Conservation (phyloP, 331 rosid species). For the Cydonia oblonga region DNA sequence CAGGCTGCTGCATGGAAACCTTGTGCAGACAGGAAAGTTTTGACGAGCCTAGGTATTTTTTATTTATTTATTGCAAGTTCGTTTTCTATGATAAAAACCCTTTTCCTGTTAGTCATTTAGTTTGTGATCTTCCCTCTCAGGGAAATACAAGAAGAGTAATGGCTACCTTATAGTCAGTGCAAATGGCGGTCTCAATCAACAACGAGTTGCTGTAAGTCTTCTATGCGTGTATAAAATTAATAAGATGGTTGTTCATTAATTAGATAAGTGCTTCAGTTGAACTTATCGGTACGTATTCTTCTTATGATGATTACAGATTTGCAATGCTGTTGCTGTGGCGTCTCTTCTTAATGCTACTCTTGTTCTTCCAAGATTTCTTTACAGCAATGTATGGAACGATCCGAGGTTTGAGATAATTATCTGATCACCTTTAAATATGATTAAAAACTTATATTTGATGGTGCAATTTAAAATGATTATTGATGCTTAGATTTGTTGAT, state of each 20-base stretch:
- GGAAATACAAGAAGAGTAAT: slow-evolving; percentile 32
- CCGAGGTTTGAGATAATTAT: slow-evolving; percentile 53
- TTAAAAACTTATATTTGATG: background rate
- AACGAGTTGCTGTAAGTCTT: slow-evolving; percentile 81
- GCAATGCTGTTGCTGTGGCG: slow-evolving; percentile 89
- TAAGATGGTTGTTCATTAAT: background rate
- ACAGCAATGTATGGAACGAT: slow-evolving; percentile 97
- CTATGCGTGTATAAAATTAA: background rate
- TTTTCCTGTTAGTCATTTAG: background rate
- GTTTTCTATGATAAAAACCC: background rate
- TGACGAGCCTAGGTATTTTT: slow-evolving; percentile 30
- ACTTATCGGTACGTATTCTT: background rate
- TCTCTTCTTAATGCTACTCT: slow-evolving; percentile 87
- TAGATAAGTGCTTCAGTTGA: background rate
- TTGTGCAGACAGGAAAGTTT: slow-evolving; percentile 54
- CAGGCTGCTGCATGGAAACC: slow-evolving; percentile 69
- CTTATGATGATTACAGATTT: slow-evolving; percentile 43
- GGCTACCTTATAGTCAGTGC: slow-evolving; percentile 87
- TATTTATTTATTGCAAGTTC: background rate
- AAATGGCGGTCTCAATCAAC: slow-evolving; percentile 98
- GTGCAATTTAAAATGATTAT: background rate
- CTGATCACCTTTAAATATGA: background rate
- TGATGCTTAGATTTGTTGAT: background rate
- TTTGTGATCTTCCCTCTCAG: slow-evolving; percentile 39
- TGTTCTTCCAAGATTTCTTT: slow-evolving; percentile 77